Base-by-base conservation (phyloP, 176 grass and related monocot genomes). In the Coix lacrymajobi region DNA sequence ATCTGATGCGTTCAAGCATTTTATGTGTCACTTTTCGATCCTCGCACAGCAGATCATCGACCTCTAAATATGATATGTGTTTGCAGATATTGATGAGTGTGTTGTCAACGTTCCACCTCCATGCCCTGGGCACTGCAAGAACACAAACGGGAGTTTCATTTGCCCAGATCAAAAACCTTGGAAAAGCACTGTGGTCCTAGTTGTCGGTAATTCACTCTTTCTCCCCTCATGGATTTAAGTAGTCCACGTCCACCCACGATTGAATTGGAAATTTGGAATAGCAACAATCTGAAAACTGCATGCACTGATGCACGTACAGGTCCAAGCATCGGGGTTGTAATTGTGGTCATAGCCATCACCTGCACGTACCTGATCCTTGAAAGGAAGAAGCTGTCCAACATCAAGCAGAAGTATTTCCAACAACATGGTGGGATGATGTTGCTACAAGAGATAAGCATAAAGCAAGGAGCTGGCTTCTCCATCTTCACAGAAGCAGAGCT, bases 401-500 rank as follows among this genome's bases (percentile, higher is more conserved):
- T 89, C 22, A 85, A 75, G 56, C 37, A 70, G 9, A 85, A 77
- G 22, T 76, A 81, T 79, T 85, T 89, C 20, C 66, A 79, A 4
- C 69, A 85, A 4, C 83, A 89, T 31, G 83, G 83, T 2, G 87
- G 87, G 11, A 46, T 66, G 83, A 14, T 81, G 3, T 33, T 85
- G 45, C 73, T 85, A 10, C 44, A 81, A 20, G 41, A 85, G 60
- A 81, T 81, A 40, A 71, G 71, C 54, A 54, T 28, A 49, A 41
- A 85, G n/a, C 66, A 80, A 39, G 68, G 76, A 41, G 48, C 78
- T 38, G 10, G 8, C 9, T 87, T 80, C 8, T 44, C 67, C 1
- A 24, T 81, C 43, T 89, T 85, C 26, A 81, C 77, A 1, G 79
- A 81, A 81, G 57, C 83, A 41, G 82, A 89, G 0, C 61, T 89